Base-by-base conservation (phyloP, 2,329 filamentous ascomycete species). In the Metarhizium album region DNA sequence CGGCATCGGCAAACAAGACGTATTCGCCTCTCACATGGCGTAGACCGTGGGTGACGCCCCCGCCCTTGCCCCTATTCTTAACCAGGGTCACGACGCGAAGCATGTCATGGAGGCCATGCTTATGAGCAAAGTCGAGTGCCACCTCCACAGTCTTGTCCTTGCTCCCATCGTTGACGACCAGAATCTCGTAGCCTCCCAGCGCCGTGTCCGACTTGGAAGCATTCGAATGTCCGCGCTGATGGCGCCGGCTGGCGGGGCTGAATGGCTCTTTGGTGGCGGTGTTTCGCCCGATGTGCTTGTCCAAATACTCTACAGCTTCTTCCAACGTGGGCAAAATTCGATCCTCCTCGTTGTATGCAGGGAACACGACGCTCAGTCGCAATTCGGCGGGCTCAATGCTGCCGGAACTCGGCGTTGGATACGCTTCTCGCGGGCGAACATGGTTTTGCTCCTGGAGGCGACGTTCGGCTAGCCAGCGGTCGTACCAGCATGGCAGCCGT, bases 11-110 rank as follows among this genome's bases (percentile, higher is more conserved):
- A 66, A 98, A 98, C 6, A 96, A 80, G 33, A 87, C 84, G 67
- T 96, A 96, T 61, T 83, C 78, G 16, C 93, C 93, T 45, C 93
- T 78, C 4, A 87, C 90, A 70, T 98, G 93, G 37, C 93, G 79
- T 75, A 98, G 86, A 8, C 93, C 93, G 67, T 98, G 93, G 3
- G 89, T 95, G 38, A 97, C 93, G 7, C 89, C 88, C 22, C 93
- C 93, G 49, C 93, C 93, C 69, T 98, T 98, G 54, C 93, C 93
- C 54, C 93, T 79, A 67, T 98, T 98, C 67, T 81, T 73, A 55
- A 83, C 80, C 48, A 98, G 72, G 6, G 77, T 81, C 46, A 96
- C 80, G 14, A 98, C 82, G 11, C 93, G 79, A 52, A 98, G 78
- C 43, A 87, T 78, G 51, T 91, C 89, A 57, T 91, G 83, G 22